Conservation (phyloP, 2,329 filamentous ascomycete genomes). For the Botrytis sinoallii region DNA sequence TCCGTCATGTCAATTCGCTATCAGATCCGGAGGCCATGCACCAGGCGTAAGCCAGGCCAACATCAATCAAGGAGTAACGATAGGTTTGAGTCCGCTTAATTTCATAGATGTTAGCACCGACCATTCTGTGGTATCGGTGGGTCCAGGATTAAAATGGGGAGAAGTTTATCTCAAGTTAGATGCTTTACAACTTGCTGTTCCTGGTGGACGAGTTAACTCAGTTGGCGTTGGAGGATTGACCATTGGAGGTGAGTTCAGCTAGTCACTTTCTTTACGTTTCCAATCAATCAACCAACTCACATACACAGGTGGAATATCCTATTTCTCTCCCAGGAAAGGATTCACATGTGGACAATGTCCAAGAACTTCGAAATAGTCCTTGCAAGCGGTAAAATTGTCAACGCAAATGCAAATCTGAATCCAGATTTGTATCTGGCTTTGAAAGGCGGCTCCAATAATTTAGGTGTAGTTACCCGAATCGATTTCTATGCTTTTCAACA, state of each 20-base stretch:
- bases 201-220: background rate
- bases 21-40: background rate
- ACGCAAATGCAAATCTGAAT: conserved; percentile 41
- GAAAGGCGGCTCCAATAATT: conserved; percentile 56
- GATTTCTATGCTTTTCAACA: conserved; percentile 27
- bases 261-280: background rate
- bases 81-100: background rate
- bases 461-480: conserved; percentile 49
- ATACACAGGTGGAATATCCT: conserved; percentile 29
- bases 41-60: background rate
- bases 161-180: conserved; percentile 2
- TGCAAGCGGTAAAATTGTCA: conserved; percentile 47
- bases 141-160: conserved; percentile 2
- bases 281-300: background rate
- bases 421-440: conserved; percentile 51
- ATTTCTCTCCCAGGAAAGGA: conserved; percentile 39
- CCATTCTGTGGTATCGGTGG: background rate
- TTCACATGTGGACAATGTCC: conserved; percentile 50
- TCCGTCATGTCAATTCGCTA: conserved; percentile 8
- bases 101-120: background rate
- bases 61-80: conserved; percentile 5
- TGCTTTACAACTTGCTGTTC: background rate
- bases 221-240: conserved; percentile 23
- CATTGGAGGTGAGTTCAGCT: background rate
- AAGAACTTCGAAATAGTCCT: conserved; percentile 52